Evolutionary conservation across 164 flowering plant species (phyloP), one percentile per base, ranked within the genome.

Genomic region (Berberis vulgaris): DNA sequence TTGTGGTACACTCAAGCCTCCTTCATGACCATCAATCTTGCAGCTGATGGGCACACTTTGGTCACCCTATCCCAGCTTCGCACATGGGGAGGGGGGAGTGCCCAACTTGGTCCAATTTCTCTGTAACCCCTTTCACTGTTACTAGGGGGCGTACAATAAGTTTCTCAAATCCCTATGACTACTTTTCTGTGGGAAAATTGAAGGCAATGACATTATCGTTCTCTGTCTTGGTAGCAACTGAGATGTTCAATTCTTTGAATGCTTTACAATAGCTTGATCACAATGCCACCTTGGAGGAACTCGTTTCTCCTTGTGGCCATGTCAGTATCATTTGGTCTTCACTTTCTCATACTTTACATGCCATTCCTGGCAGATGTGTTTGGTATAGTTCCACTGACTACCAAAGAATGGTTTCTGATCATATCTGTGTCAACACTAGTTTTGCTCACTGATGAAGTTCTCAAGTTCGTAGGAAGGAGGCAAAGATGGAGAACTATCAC

Each of bases 231-330:
- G 98, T 91, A 44, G 86, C 92, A 0, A 91, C 87, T 6, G 96
- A 91, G 78, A 87, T 89, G 98, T 85, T 91, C 64, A 91, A 91
- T 75, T 82, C 96, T 62, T 81, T 91, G 49, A 91, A 91, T 66
- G 97, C 97, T 7, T 78, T 91, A 91, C 70, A 83, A 75, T 63
- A 89, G 98, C 96, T 26, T 26, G 26, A 26, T 26, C 26, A 26
- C 26, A 26, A 26, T 26, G 26, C 26, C 26, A 26, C 26, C 98
- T 6, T 89, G 95, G 96, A 85, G 73, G 65, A 92, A 92, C 71
- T 93, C 91, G 38, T 92, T 87, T 88, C 96, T 92, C 62, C 66
- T 89, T 67, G 81, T 85, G 43, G 98, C 98, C 40, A 84, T 89
- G 96, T 77, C 89, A 1, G 72, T 86, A 43, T 93, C 98, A 9